Conservation (phyloP, 257 asterid genomes). For the Nicotiana sylvestris region DNA sequence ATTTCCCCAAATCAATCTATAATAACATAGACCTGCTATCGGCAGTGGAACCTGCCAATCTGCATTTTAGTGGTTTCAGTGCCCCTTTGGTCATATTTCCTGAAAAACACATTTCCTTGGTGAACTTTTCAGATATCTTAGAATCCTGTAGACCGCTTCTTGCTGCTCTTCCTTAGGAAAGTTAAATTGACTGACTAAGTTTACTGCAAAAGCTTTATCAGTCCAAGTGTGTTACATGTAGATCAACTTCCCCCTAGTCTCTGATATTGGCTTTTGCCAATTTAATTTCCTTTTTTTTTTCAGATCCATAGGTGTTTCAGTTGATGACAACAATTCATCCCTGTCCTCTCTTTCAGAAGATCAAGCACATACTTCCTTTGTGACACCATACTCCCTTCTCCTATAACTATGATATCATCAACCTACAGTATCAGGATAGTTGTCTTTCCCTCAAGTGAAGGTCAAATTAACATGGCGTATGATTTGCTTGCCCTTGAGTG, state of each 20-base stretch:
- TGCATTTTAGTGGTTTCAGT: background rate
- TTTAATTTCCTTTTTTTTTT: background rate
- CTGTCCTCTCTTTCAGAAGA: background rate
- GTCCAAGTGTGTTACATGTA: too few relatives aligned
- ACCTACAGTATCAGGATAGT: background rate
- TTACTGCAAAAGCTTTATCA: too few relatives aligned
- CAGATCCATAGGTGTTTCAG: background rate
- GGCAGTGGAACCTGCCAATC: background rate
- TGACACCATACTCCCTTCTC: background rate
- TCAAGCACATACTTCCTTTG: background rate
- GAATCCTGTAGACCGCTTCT: background rate
- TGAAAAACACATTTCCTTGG: background rate
- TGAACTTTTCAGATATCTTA: background rate
- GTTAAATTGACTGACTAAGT: too few relatives aligned
- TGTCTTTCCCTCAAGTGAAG: background rate
- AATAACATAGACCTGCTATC: background rate
- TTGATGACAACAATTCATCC: background rate
- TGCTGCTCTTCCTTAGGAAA: background rate
- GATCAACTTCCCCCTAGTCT: too few relatives aligned
- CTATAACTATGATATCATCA: background rate
- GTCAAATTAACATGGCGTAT: background rate
- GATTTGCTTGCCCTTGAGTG: background rate
- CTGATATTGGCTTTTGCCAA: background rate
- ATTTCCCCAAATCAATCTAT: background rate
- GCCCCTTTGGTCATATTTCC: background rate